Conservation (phyloP, 768 basidiomycete genomes). For the Boletus sensibilis region DNA sequence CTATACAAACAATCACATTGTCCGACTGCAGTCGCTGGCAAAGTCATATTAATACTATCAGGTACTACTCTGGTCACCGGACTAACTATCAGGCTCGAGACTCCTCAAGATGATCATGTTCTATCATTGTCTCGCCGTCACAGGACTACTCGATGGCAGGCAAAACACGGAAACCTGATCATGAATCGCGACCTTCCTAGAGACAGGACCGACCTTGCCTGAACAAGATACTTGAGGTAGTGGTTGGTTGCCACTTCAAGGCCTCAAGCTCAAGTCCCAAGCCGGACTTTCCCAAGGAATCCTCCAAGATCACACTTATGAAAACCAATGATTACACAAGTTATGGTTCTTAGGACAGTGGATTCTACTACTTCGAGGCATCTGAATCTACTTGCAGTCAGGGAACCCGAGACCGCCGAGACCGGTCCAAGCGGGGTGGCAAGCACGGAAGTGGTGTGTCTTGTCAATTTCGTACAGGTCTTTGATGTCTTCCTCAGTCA, state of each 20-base stretch:
- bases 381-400: constrained; percentile 41
- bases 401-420: constrained; percentile 63
- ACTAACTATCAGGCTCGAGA: background rate
- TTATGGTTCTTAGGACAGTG: background rate
- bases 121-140: background rate
- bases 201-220: constrained; percentile 11
- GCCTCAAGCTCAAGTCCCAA: background rate
- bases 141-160: background rate
- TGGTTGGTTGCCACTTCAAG: too few species aligned
- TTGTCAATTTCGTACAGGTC: constrained; percentile 61
- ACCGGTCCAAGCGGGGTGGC: constrained; percentile 62
- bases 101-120: background rate
- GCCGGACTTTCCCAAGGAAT: background rate
- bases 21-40: background rate
- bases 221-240: constrained; percentile 1
- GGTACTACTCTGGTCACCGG: too few species aligned
- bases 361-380: constrained; percentile 2
- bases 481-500: constrained; percentile 58
- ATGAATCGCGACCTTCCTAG: background rate
- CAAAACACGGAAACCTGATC: background rate
- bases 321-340: background rate
- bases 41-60: background rate
- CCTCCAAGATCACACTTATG: background rate
- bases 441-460: constrained; percentile 61
- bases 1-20: constrained; percentile 2